Evolutionary conservation across 2,329 filamentous ascomycete species (phyloP).

Genomic region (Penicillium carneum): DNA sequence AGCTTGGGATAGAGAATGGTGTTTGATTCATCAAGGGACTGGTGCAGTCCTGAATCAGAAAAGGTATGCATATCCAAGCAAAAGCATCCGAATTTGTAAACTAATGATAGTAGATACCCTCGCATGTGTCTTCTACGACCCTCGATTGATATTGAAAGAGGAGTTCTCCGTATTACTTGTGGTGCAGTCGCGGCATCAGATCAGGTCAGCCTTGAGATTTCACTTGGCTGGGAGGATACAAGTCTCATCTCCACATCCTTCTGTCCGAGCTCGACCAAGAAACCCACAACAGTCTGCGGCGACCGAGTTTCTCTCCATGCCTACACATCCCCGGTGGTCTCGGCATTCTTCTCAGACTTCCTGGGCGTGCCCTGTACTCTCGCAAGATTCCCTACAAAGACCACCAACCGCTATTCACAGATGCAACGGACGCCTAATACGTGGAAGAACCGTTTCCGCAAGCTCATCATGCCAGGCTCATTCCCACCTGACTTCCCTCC

Average conservation of each 20-base stretch:
- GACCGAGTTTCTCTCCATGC: slow-evolving; percentile 74
- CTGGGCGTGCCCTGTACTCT: slow-evolving; percentile 82
- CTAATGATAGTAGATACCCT: slow-evolving; percentile 53
- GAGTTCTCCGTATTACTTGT: slow-evolving; percentile 67
- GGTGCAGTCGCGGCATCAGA: slow-evolving; percentile 46
- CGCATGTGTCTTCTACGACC: slow-evolving; percentile 86
- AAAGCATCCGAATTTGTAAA: background rate
- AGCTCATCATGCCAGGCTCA: slow-evolving; percentile 58
- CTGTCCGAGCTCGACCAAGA: slow-evolving; percentile 44
- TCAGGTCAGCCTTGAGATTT: slow-evolving; percentile 45
- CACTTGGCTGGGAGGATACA: slow-evolving; percentile 44
- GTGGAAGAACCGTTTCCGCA: slow-evolving; percentile 34
- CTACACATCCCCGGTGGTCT: slow-evolving; percentile 72
- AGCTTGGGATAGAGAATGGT: slow-evolving; percentile 97
- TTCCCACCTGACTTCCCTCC: slow-evolving; percentile 58
- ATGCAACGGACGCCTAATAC: slow-evolving; percentile 64
- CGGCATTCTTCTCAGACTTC: slow-evolving; percentile 76
- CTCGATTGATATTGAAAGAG: slow-evolving; percentile 71
- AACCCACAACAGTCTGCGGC: slow-evolving; percentile 77
- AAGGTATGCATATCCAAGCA: slow-evolving; percentile 58
- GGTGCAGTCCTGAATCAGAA: slow-evolving; percentile 88
- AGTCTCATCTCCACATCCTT: slow-evolving; percentile 73
- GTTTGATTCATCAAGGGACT: slow-evolving; percentile 84
- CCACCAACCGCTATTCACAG: slow-evolving; percentile 73
- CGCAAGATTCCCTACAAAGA: slow-evolving; percentile 79